Conservation (phyloP, 2,329 filamentous ascomycete genomes). For the Periconia digitata region DNA sequence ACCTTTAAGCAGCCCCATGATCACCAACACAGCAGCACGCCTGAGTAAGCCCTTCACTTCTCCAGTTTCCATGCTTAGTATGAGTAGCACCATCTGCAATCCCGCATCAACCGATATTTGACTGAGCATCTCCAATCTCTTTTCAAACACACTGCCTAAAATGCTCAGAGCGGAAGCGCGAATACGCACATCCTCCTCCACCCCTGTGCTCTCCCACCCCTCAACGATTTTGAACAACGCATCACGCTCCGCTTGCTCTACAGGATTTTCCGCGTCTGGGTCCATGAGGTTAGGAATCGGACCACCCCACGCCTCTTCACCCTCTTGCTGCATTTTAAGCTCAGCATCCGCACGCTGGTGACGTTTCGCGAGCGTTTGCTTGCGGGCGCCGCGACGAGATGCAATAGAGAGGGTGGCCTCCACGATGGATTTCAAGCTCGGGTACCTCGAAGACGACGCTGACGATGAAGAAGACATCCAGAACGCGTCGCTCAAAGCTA, state of each 20-base stretch:
- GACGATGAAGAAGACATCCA: conserved; percentile 13
- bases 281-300: conserved; percentile 44
- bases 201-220: conserved; percentile 68
- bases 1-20: conserved; percentile 63
- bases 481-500: conserved; percentile 21
- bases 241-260: conserved; percentile 45
- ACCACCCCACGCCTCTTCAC: conserved; percentile 59
- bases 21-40: conserved; percentile 64
- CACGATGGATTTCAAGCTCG: conserved; percentile 42
- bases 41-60: conserved; percentile 65
- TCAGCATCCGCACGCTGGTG: conserved; percentile 54
- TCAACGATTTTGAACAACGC: conserved; percentile 61
- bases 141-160: conserved; percentile 61
- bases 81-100: conserved; percentile 64
- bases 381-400: conserved; percentile 62
- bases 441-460: conserved; percentile 4
- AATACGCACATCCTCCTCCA: conserved; percentile 68
- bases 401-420: conserved; percentile 65
- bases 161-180: conserved; percentile 70
- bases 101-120: conserved; percentile 44
- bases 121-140: conserved; percentile 50
- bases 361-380: conserved; percentile 62
- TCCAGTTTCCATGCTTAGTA: conserved; percentile 64
- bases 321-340: conserved; percentile 52
- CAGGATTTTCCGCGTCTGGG: conserved; percentile 26